Percentiles rank a stretch among this genome's conserved stretches.
These are phyloP conservation scores for Physcomitrellopsis africana DNA, from an alignment of 225 moss, liverwort and hornwort genomes.

Conservation along the genomic window DNA sequence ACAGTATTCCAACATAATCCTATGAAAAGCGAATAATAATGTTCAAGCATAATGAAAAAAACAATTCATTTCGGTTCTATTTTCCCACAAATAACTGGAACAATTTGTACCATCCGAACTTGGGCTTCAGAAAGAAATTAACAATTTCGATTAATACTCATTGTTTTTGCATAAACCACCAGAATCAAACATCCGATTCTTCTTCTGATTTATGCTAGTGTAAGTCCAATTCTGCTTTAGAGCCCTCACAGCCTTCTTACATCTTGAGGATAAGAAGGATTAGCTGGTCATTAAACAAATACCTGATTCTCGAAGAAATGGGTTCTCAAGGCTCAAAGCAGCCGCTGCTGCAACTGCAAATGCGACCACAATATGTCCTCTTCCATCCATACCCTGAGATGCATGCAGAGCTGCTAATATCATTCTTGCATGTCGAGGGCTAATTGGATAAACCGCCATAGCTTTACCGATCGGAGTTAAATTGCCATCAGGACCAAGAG, in stretches of 20 bases:
- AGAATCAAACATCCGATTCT: background rate
- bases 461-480: slow-evolving; percentile 79
- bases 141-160: too few species aligned
- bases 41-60: background rate
- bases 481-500: slow-evolving; percentile 65
- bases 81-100: too few species aligned
- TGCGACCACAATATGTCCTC: slow-evolving; percentile 68
- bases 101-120: too few species aligned
- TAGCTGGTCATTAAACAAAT: background rate
- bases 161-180: background rate
- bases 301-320: slow-evolving; percentile 87
- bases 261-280: background rate
- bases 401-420: slow-evolving; percentile 82
- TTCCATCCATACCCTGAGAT: slow-evolving; percentile 61
- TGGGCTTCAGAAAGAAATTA: too few species aligned
- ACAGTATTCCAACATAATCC: background rate
- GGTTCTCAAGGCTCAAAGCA: slow-evolving; percentile 89
- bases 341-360: slow-evolving; percentile 91
- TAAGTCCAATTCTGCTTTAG: too few species aligned
- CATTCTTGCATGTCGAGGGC: slow-evolving; percentile 96
- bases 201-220: background rate
- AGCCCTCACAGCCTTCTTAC: background rate
- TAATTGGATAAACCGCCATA: slow-evolving; percentile 95
- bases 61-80: too few species aligned
- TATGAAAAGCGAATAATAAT: background rate